Conservation (phyloP, 2,329 filamentous ascomycete species). For the Ophiognomonia clavigignenti-juglandacearum region DNA sequence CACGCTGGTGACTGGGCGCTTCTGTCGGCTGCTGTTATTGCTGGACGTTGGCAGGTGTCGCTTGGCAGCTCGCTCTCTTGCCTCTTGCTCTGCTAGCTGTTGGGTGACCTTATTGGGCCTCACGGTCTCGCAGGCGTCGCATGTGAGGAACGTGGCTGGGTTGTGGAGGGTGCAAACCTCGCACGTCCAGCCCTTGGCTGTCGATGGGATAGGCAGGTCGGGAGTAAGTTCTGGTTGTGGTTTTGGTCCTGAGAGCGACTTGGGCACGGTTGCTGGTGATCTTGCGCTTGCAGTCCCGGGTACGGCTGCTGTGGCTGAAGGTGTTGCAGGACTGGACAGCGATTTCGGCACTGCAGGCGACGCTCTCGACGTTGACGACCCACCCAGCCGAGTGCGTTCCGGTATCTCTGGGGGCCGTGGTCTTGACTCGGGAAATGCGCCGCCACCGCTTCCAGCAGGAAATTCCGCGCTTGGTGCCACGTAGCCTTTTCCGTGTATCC, state of each 20-base stretch:
- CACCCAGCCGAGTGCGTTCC: slow-evolving; percentile 10
- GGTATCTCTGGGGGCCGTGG: slow-evolving; percentile 15
- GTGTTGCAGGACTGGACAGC: background rate
- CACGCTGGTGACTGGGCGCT: background rate
- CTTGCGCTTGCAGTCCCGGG: background rate
- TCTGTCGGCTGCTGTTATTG: background rate
- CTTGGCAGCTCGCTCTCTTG: slow-evolving; percentile 15
- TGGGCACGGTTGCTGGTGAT: background rate
- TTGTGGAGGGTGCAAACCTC: slow-evolving; percentile 54
- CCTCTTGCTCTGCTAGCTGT: slow-evolving; percentile 11
- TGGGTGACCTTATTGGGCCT: slow-evolving; percentile 26
- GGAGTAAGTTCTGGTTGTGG: background rate
- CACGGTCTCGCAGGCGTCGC: slow-evolving; percentile 51
- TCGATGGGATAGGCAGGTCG: slow-evolving; percentile 1
- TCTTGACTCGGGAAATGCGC: slow-evolving; percentile 26
- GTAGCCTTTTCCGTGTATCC: slow-evolving; percentile 50
- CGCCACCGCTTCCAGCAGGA: slow-evolving; percentile 41
- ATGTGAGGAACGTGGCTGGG: slow-evolving; percentile 42
- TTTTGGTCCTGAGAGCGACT: background rate
- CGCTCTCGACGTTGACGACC: background rate
- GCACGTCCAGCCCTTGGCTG: slow-evolving; percentile 44
- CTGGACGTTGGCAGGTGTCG: background rate
- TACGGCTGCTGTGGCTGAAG: background rate
- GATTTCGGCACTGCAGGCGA: background rate
- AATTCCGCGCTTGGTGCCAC: slow-evolving; percentile 44